These are phyloP conservation scores for Hortiboletus flavorubellus DNA, from an alignment of 768 basidiomycete species.

Conservation along the genomic window DNA sequence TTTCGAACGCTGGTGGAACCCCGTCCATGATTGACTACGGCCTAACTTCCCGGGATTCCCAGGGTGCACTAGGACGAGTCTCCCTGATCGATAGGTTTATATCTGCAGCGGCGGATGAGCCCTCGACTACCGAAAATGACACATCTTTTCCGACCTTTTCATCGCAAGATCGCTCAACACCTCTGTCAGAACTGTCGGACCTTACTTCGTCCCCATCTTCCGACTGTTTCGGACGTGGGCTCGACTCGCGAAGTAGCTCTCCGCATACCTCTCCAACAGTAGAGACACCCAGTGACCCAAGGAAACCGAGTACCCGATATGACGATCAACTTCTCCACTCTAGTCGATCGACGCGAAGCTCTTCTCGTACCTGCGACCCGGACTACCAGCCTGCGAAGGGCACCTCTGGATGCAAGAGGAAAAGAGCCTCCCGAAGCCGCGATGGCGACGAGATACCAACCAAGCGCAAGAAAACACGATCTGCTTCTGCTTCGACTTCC, in stretches of 20 bases:
- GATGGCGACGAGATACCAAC: slow-evolving; percentile 7
- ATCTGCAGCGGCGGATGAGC: slow-evolving; percentile 22
- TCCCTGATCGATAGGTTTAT: slow-evolving; percentile 29
- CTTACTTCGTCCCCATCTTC: slow-evolving; percentile 30
- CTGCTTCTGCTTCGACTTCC: not conserved
- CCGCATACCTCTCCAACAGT: slow-evolving; percentile 19
- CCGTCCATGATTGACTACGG: not conserved
- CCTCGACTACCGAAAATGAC: not conserved
- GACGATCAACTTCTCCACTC: not conserved
- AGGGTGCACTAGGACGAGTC: slow-evolving; percentile 11
- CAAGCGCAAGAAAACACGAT: slow-evolving; percentile 13
- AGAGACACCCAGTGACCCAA: not conserved
- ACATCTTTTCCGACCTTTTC: not conserved
- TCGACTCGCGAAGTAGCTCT: slow-evolving; percentile 10
- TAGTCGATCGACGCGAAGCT: slow-evolving; percentile 1
- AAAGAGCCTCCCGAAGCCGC: slow-evolving; percentile 5
- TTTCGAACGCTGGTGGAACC: not conserved
- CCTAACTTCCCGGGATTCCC: slow-evolving; percentile 7
- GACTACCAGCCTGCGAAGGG: slow-evolving; percentile 19
- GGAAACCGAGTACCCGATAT: not conserved
- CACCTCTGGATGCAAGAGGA: slow-evolving; percentile 17
- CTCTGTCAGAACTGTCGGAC: slow-evolving; percentile 27
- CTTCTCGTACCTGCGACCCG: not conserved
- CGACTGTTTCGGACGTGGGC: not conserved
- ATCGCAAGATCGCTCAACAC: slow-evolving; percentile 18